A percentile compares a stretch with the other conserved stretches of the same genome.
phyloP scores from a whole-genome alignment of 257 asterid genomes.

The Galeopsis tetrahit region DNA sequence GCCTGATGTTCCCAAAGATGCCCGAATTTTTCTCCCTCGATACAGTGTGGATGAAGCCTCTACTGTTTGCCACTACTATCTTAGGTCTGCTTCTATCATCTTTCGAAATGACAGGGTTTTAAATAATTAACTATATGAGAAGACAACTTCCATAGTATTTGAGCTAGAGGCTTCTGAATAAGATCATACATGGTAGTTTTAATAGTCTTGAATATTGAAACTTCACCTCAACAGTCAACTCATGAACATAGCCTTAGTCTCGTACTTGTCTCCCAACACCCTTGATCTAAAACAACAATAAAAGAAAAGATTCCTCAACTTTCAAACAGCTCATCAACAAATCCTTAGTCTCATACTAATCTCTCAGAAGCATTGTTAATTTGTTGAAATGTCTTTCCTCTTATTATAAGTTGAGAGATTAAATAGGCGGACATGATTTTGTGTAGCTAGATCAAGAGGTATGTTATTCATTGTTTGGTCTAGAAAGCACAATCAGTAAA shows the following conservation, averaged over 20 bases:
- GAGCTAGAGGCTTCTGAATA: constrained; percentile 7
- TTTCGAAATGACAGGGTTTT: constrained; percentile 25
- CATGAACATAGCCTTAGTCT: background rate
- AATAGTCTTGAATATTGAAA: constrained; percentile 7
- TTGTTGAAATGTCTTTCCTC: background rate
- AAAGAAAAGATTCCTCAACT: background rate
- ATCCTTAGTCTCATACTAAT: too few relatives aligned
- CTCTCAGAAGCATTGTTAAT: too few relatives aligned
- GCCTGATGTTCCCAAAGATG: constrained; percentile 87
- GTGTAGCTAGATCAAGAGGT: background rate
- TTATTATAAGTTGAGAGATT: background rate
- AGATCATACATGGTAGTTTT: constrained; percentile 21
- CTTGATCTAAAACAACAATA: constrained; percentile 15
- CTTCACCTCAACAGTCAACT: background rate
- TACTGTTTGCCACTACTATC: constrained; percentile 84
- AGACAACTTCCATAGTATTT: constrained; percentile 4
- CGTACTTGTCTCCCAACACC: background rate
- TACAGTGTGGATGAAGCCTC: constrained; percentile 89
- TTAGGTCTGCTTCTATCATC: constrained; percentile 60
- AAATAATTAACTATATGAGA: constrained; percentile 1
- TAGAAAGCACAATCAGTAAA: background rate
- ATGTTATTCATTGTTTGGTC: background rate
- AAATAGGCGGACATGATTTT: constrained; percentile 11
- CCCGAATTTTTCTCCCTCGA: constrained; percentile 74
- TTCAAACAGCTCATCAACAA: background rate